Base-by-base conservation (phyloP, 768 basidiomycete genomes). In the Solioccasus polychromus region DNA sequence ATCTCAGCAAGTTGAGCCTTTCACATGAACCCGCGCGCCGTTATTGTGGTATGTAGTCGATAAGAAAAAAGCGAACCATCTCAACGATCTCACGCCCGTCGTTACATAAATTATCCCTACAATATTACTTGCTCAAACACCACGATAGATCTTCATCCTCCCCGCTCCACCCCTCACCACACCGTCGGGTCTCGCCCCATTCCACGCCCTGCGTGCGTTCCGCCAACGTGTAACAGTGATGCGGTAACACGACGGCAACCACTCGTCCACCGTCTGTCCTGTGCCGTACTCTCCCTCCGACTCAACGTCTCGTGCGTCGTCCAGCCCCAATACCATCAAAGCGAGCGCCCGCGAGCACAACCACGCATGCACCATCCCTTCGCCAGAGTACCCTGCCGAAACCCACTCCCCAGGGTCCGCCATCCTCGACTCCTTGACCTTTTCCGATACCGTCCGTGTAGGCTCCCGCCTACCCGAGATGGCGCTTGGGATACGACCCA, bases 361-460 rank as follows among this genome's bases (percentile, higher is more conserved):
- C 82, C 83, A 85, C 0, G 80, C 83, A 51, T 84, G 77, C 4
- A 77, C 77, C 85, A 86, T 85, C 2, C 85, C 85, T 52, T 88
- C 85, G 1, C 85, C 85, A 0, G 75, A 72, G 57, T 82, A 88
- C 4, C 83, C 85, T 11, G 81, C 84, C 14, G 79, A 69, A 14
- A 87, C 72, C 86, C 85, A 87, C 59, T 88, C 85, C 15, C 83
- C 84, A 0, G 81, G 63, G 18, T 55, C 45, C 2, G 47, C 51
- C 44, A 47, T 48, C 39, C 52, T 52, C n/a, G 23, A 26, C 7
- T 35, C 19, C 45, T 31, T 30, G 9, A 15, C 38, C 30, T 47
- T 52, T 23, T 42, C 49, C 18, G 31, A 50, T n/a, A 8, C n/a
- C 9, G 14, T 29, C 37, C 28, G 24, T 15, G 39, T 32, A 11